A percentile compares a stretch with the other conserved stretches of the same genome.
These are phyloP conservation scores for Colletotrichum somersetense DNA, from an alignment of 2,329 filamentous ascomycete species.

Conservation along the genomic window DNA sequence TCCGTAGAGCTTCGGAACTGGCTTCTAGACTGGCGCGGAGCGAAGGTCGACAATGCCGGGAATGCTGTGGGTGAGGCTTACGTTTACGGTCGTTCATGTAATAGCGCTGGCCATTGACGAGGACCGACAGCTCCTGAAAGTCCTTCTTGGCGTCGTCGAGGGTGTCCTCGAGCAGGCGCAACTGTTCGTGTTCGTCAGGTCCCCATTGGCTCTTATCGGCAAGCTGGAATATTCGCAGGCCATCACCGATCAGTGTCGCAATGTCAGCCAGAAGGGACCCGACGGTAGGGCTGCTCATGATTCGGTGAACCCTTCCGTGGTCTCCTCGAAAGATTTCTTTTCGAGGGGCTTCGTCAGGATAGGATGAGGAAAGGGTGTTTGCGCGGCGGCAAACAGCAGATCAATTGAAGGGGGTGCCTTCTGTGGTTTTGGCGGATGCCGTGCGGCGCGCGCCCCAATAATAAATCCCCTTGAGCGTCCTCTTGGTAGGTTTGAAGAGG, in stretches of 20 bases:
- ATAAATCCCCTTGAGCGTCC: constrained; percentile 34
- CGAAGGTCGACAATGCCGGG: constrained; percentile 3
- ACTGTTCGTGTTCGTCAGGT: constrained; percentile 70
- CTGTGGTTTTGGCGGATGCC: constrained; percentile 19
- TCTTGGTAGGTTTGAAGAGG: constrained; percentile 20
- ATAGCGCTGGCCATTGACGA: constrained; percentile 68
- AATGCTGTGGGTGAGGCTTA: constrained; percentile 50
- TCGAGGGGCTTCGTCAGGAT: constrained; percentile 25
- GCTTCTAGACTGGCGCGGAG: constrained; percentile 12
- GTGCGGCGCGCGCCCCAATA: constrained; percentile 35
- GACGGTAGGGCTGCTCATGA: constrained; percentile 64
- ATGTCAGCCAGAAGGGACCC: constrained; percentile 70
- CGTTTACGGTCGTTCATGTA: constrained; percentile 69
- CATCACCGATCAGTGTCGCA: constrained; percentile 66
- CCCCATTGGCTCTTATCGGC: constrained; percentile 72
- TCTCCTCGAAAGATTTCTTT: constrained; percentile 31
- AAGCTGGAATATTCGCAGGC: constrained; percentile 66
- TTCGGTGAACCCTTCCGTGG: constrained; percentile 40
- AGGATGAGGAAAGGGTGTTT: not conserved
- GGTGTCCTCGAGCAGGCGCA: constrained; percentile 65
- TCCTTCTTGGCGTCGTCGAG: constrained; percentile 71
- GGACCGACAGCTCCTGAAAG: constrained; percentile 68
- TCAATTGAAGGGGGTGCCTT: constrained; percentile 18
- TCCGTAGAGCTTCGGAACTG: constrained; percentile 23
- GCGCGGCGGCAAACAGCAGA: constrained; percentile 19